A percentile compares a stretch with the other conserved stretches of the same genome.
Conservation (phyloP, 2,329 filamentous ascomycete species). For the Scorias spongiosa region DNA sequence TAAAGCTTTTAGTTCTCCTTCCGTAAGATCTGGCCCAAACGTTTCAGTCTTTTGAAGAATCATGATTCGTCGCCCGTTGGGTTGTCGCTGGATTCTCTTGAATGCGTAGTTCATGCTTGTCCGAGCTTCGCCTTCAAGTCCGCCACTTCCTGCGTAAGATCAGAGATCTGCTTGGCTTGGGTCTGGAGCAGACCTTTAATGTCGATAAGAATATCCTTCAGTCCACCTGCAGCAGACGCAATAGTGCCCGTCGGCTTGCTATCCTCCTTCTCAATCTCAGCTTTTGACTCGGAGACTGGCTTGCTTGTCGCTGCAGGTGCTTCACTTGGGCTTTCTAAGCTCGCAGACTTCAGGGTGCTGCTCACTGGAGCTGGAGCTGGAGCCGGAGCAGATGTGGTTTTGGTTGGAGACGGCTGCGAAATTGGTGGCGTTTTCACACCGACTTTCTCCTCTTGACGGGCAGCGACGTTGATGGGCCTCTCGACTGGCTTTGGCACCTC, state of each 20-base stretch:
- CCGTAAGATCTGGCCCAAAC: too few species aligned
- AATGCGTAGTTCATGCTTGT: neutral
- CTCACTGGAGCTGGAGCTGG: slow-evolving; percentile 4
- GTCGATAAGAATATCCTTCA: slow-evolving; percentile 54
- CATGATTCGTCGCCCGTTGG: too few species aligned
- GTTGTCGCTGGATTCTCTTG: too few species aligned
- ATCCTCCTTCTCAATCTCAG: slow-evolving; percentile 2
- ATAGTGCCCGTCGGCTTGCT: slow-evolving; percentile 12
- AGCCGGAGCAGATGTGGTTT: slow-evolving; percentile 14
- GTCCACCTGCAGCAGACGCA: slow-evolving; percentile 33
- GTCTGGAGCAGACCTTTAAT: slow-evolving; percentile 65
- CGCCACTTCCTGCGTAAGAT: slow-evolving; percentile 70
- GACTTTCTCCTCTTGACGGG: slow-evolving; percentile 26
- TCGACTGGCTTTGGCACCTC: slow-evolving; percentile 64
- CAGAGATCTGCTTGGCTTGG: slow-evolving; percentile 61
- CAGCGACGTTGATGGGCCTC: slow-evolving; percentile 29
- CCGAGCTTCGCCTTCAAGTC: slow-evolving; percentile 61
- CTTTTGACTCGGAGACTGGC: neutral
- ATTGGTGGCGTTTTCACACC: slow-evolving; percentile 18
- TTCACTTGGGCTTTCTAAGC: neutral
- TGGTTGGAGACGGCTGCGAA: slow-evolving; percentile 8
- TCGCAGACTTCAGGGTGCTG: too few species aligned
- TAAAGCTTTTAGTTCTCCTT: too few species aligned
- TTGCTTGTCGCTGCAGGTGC: slow-evolving; percentile 7
- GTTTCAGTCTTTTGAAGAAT: too few species aligned